Base-by-base conservation (phyloP, 129 eudicot genomes). In the Mikania micrantha region DNA sequence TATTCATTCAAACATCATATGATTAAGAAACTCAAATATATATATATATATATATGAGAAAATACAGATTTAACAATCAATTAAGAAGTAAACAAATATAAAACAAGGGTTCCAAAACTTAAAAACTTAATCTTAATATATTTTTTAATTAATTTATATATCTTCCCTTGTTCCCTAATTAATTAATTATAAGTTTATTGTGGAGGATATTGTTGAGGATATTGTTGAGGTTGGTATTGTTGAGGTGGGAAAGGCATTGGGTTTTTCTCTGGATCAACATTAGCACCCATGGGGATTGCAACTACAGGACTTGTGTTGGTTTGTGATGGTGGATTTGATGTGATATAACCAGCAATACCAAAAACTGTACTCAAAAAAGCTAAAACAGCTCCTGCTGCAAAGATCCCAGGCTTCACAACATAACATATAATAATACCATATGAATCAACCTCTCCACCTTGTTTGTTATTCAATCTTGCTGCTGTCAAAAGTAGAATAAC, bases 301-400 rank as follows among this genome's bases (percentile, higher is more conserved):
- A 50, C 28, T 1, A 22, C 34, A 4, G 63, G 71, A 27, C 25
- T 62, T 7, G 52, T 61, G 22, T 44, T 20, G 77, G 63, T 36
- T 12, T 36, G 64, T 60, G 39, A 25, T 6, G 74, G 31, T 50
- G 70, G 52, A 32, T 20, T 38, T 7, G 49, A 40, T 7, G 45
- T 69, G 21, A 76, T 16, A 60, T 48, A 76, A 68, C 58, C 74
- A 24, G 20, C 70, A 19, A 64, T 69, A 32, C 60, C 80, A 4
- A 76, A 64, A 29, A 60, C 58, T 1, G 74, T 65, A 29, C 80
- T 76, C 4, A 64, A 64, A 48, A 76, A 59, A 54, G 80, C 75
- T 34, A 76, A 60, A n/a, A 69, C 3, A 49, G 75, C 80, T 27
- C 80, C 80, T 20, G 75, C 66, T 38, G 80, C 80, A 76, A 76